A percentile compares a stretch with the other conserved stretches of the same genome.
These are phyloP conservation scores for Huiozyma sinensis DNA, from an alignment of 805 yeast genomes.

Conservation along the genomic window DNA sequence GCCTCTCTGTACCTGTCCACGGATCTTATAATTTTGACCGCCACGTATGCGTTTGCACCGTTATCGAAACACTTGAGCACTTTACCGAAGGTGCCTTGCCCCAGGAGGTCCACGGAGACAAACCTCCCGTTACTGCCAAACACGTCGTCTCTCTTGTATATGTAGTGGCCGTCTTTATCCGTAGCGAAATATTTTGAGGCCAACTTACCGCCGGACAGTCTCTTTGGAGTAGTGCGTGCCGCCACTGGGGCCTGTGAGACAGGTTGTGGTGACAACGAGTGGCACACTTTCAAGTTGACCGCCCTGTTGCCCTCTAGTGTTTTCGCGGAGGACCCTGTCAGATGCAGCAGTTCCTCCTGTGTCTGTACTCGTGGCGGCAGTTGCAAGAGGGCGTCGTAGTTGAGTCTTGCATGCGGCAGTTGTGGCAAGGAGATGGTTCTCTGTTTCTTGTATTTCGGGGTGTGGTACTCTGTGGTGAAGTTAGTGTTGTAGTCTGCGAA, in stretches of 20 bases:
- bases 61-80: constrained; percentile 84
- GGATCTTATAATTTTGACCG: constrained; percentile 85
- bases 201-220: background rate
- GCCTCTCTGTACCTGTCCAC: constrained; percentile 94
- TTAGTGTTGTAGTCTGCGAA: background rate
- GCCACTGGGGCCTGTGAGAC: background rate
- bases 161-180: constrained; percentile 67
- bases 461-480: background rate
- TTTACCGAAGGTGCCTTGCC: constrained; percentile 97
- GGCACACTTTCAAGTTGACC: constrained; percentile 15
- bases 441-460: constrained; percentile 31
- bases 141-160: constrained; percentile 43
- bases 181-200: constrained; percentile 15
- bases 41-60: constrained; percentile 41
- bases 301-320: constrained; percentile 25
- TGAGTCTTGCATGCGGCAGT: constrained; percentile 36
- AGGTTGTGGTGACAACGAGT: constrained; percentile 3
- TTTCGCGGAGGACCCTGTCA: constrained; percentile 25
- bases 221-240: background rate
- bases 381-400: constrained; percentile 21
- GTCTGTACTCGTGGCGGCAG: constrained; percentile 13
- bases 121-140: constrained; percentile 63
- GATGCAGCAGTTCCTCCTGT: constrained; percentile 23
- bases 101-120: constrained; percentile 56
- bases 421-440: constrained; percentile 48